These are phyloP conservation scores for Stephania japonica DNA, from an alignment of 164 flowering plant genomes.

Conservation along the genomic window DNA sequence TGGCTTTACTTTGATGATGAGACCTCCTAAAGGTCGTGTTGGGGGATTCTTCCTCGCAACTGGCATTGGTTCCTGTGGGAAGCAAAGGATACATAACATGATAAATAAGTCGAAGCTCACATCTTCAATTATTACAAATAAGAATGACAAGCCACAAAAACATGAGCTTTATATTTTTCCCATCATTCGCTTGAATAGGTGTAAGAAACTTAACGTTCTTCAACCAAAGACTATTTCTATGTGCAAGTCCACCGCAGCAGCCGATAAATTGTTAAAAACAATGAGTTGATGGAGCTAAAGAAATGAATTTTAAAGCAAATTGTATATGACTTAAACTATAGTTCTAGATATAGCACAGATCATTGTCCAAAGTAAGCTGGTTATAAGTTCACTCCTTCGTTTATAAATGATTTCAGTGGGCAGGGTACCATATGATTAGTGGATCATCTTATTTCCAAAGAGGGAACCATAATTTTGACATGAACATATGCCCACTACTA, in stretches of 20 bases:
- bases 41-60: slow-evolving; percentile 49
- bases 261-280: no score
- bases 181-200: background rate
- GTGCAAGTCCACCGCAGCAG: no score
- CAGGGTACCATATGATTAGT: no score
- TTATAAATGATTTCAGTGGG: no score
- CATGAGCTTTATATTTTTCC: background rate
- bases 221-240: no score
- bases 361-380: background rate
- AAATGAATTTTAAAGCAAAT: background rate
- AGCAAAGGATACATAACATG: background rate
- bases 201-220: no score
- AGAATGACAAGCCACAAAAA: background rate
- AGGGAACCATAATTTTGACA: background rate
- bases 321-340: background rate
- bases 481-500: background rate
- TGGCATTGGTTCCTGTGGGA: slow-evolving; percentile 40
- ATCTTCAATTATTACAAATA: background rate
- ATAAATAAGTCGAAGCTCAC: background rate
- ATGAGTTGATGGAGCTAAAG: background rate
- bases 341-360: background rate
- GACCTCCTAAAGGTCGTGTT: slow-evolving; percentile 35
- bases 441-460: background rate
- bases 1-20: slow-evolving; percentile 70
- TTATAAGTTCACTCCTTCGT: background rate